A percentile compares a stretch with the other conserved stretches of the same genome.
Conservation (phyloP, 1,139 yeast genomes). For the Suhomyces bribrorum region DNA sequence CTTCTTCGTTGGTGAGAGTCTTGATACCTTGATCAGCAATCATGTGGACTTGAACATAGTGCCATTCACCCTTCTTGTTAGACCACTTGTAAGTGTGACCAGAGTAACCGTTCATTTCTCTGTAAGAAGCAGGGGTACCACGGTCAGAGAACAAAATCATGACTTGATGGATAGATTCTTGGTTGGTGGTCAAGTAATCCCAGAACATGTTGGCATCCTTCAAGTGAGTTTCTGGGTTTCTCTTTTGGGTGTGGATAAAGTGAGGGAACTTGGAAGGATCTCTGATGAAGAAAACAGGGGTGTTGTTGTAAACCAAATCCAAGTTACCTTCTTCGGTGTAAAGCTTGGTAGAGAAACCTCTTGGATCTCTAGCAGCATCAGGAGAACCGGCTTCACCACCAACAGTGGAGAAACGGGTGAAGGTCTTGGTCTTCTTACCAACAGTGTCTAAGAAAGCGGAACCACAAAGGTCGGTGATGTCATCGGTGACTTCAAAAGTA, state of each 20-base stretch:
- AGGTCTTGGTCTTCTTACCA: conserved; percentile 74
- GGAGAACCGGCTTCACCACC: conserved; percentile 88
- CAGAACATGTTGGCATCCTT: conserved; percentile 77
- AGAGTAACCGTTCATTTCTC: conserved; percentile 73
- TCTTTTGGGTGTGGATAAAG: conserved; percentile 85
- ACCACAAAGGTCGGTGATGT: conserved; percentile 68
- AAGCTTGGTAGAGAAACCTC: conserved; percentile 82
- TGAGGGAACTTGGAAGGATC: conserved; percentile 88
- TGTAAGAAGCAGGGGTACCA: conserved; percentile 67
- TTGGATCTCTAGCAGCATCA: conserved; percentile 86
- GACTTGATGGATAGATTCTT: conserved; percentile 32
- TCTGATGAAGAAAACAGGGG: conserved; percentile 83
- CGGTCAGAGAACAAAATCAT: conserved; percentile 45
- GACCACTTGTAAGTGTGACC: conserved; percentile 76
- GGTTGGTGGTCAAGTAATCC: conserved; percentile 70
- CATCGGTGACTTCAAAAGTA: conserved; percentile 78
- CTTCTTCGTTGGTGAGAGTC: conserved; percentile 57
- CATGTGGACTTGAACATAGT: conserved; percentile 69
- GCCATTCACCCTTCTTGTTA: conserved; percentile 62
- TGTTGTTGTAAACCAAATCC: conserved; percentile 88
- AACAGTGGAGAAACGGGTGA: conserved; percentile 83
- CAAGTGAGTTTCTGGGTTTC: conserved; percentile 73
- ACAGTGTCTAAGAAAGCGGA: conserved; percentile 70
- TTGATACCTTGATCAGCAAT: conserved; percentile 63
- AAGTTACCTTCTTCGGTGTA: conserved; percentile 87